These are phyloP conservation scores for Microsporum canis DNA, from an alignment of 2,329 filamentous ascomycete genomes.

Conservation along the genomic window DNA sequence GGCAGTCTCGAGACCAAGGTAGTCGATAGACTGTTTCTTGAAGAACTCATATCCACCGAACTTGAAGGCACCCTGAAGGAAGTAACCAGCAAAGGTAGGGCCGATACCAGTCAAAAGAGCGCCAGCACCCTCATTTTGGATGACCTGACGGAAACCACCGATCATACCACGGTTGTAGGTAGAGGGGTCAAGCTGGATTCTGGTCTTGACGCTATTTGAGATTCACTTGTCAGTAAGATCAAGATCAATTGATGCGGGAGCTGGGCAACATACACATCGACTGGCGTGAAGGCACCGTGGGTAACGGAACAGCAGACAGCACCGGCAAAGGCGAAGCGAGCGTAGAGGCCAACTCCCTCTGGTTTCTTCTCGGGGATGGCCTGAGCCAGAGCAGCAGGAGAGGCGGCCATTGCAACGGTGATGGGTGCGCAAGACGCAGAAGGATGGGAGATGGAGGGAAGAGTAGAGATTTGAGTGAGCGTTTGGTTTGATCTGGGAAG, in stretches of 20 bases:
- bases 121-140: constrained; percentile 71
- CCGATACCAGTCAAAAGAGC: constrained; percentile 77
- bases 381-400: constrained; percentile 13
- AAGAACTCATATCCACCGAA: constrained; percentile 94
- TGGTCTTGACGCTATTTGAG: constrained; percentile 69
- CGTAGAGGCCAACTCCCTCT: constrained; percentile 63
- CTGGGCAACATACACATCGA: constrained; percentile 81
- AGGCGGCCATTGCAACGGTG: constrained; percentile 8
- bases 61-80: constrained; percentile 88
- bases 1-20: constrained; percentile 65
- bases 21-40: constrained; percentile 81
- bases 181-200: constrained; percentile 81
- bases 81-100: constrained; percentile 80
- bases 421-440: background rate
- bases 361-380: constrained; percentile 9
- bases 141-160: constrained; percentile 76
- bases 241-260: background rate
- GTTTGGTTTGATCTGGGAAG: background rate
- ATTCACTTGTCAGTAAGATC: background rate
- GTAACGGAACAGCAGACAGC: constrained; percentile 97
- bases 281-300: constrained; percentile 90
- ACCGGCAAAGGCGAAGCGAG: constrained; percentile 91
- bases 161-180: constrained; percentile 84
- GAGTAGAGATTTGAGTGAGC: background rate
- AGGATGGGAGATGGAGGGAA: background rate